These are phyloP conservation scores for Fusarium acutatum DNA, from an alignment of 2,329 filamentous ascomycete species.

Conservation along the genomic window DNA sequence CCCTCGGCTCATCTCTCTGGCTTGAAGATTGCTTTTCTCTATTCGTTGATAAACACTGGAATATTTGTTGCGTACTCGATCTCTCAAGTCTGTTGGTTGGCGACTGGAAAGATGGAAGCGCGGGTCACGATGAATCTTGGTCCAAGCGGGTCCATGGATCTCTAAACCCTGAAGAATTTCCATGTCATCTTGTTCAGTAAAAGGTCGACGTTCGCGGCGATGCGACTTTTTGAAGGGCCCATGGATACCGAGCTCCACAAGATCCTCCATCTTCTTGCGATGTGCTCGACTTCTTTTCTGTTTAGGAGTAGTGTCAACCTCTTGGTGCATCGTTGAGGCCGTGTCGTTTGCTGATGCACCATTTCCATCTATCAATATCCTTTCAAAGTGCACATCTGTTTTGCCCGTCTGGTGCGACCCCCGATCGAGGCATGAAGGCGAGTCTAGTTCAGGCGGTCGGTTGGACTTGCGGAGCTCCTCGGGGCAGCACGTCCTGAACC, in stretches of 20 bases:
- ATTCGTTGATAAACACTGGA: slow-evolving; percentile 65
- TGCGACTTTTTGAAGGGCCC: slow-evolving; percentile 70
- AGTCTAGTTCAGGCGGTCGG: slow-evolving; percentile 39
- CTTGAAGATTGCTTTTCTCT: slow-evolving; percentile 62
- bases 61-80: slow-evolving; percentile 71
- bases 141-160: slow-evolving; percentile 70
- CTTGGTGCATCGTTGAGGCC: slow-evolving; percentile 33
- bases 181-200: slow-evolving; percentile 69
- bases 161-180: slow-evolving; percentile 69
- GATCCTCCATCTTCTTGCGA: slow-evolving; percentile 64
- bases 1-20: slow-evolving; percentile 52
- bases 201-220: slow-evolving; percentile 67
- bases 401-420: slow-evolving; percentile 51
- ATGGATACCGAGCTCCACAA: slow-evolving; percentile 66
- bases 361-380: slow-evolving; percentile 62
- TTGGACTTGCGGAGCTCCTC: slow-evolving; percentile 63
- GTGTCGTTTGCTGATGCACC: slow-evolving; percentile 41
- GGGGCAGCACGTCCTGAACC: slow-evolving; percentile 72
- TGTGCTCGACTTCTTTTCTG: slow-evolving; percentile 62
- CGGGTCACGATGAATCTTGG: slow-evolving; percentile 69
- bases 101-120: slow-evolving; percentile 65
- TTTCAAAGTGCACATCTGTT: slow-evolving; percentile 62
- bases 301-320: slow-evolving; percentile 49
- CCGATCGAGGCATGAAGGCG: slow-evolving; percentile 27
- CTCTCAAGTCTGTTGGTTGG: slow-evolving; percentile 70